Base-by-base conservation (phyloP, 257 asterid species). In the Anisodus tanguticus region DNA sequence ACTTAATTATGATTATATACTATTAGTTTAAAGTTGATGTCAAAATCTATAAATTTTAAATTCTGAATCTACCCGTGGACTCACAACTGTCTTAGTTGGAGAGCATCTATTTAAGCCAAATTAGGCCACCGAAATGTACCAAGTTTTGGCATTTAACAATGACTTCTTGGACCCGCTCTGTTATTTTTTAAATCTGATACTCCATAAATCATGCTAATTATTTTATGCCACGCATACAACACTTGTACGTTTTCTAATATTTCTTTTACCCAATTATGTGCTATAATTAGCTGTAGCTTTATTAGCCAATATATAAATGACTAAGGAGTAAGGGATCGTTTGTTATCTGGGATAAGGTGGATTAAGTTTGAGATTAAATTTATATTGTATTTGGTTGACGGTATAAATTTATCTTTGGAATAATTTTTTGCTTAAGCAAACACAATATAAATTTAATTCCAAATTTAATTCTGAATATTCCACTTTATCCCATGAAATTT, bases 91-190 rank as follows among this genome's bases (percentile, higher is more conserved):
- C 17, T 72, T 72, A 45, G 3, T 66, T 66, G 80, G 80, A 72
- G n/a, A 45, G 10, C 41, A 47, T 72, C 39, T n/a, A 72, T 22
- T 22, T 22, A 19, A 60, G 11, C 8, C 64, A n/a, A n/a, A 62
- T 62, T 9, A 7, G 3, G 67, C 2, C 1, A 60, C 35, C 67
- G 2, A 63, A 26, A 63, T 22, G 16, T 63, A 26, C 9, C 2
- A 31, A 64, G 66, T 45, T 72, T 45, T 47, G 80, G 41, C 15
- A 72, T 72, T 70, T 72, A 72, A 72, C 37, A 10, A 72, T 10
- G 80, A 72, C 80, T 72, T 9, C n/a, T 72, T 45, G 58, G 16
- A 72, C 39, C 19, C 59, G 19, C 41, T 19, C 19, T 72, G 5
- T 72, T 19, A 19, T 9, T 45, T 3, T 0, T 19, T 17, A 5